phyloP scores from a whole-genome alignment of 2,329 filamentous ascomycete species.

The Scortechinia acanthostroma region DNA sequence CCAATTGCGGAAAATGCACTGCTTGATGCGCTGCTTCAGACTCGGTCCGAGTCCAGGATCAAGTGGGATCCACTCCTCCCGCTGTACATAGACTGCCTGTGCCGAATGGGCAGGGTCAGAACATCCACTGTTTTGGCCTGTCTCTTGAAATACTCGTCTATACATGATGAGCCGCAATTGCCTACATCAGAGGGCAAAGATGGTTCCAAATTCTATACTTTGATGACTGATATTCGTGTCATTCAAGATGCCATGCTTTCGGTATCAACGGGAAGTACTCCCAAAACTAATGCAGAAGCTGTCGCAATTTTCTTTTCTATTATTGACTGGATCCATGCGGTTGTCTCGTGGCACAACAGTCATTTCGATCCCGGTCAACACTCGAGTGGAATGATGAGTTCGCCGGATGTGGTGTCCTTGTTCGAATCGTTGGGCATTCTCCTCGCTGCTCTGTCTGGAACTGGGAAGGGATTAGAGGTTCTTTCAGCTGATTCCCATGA shows the following conservation, averaged over 20 bases:
- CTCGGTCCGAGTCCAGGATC: conserved; percentile 12
- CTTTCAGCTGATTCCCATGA: conserved; percentile 20
- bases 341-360: conserved; percentile 21
- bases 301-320: conserved; percentile 18
- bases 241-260: conserved; percentile 28
- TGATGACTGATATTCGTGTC: conserved; percentile 30
- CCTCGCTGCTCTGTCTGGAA: conserved; percentile 24
- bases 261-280: conserved; percentile 20
- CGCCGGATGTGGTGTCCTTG: conserved; percentile 24
- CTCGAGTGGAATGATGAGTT: conserved; percentile 17
- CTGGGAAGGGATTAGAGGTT: conserved; percentile 20
- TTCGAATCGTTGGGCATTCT: conserved; percentile 30
- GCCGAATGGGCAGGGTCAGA: conserved; percentile 19
- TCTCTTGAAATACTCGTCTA: not conserved
- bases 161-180: not conserved
- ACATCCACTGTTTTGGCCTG: conserved; percentile 9
- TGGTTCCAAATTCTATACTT: conserved; percentile 14
- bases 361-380: conserved; percentile 14
- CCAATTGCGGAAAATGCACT: not conserved
- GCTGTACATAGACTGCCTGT: conserved; percentile 25
- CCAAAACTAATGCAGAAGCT: conserved; percentile 17
- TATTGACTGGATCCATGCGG: conserved; percentile 25
- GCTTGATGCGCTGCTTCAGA: not conserved
- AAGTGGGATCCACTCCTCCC: conserved; percentile 30
- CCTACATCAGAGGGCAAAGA: conserved; percentile 12